Evolutionary conservation across 1,284 basidiomycete genomes (phyloP), one percentile per base, ranked within the genome.

Genomic region (Malassezia arunalokei): DNA sequence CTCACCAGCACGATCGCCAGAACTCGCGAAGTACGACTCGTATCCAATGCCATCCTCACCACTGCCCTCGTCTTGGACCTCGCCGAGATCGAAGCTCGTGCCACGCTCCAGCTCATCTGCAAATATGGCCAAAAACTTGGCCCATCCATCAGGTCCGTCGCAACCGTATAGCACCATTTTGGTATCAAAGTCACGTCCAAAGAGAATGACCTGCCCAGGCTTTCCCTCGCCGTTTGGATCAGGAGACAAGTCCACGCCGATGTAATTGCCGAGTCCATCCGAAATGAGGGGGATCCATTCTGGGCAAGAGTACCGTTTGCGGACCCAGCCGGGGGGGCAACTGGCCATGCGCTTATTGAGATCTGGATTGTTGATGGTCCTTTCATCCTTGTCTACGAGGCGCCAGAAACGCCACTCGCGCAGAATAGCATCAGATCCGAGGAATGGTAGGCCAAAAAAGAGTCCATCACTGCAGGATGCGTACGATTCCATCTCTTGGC

Each of bases 181-280:
- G 24, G 89, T 87, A 74, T 98, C 92, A 75, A 98, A 95, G 72
- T 98, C 92, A 47, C 92, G 81, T 11, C 92, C 92, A 74, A 96
- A 98, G 43, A 96, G 83, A 58, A 98, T 96, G 46, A 95, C 90
- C 74, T 98, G 92, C 4, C 92, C 94, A 45, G 81, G 78, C 2
- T 81, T 74, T 43, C 90, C 92, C 33, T 61, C 57, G 28, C 65
- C 63, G 17, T 53, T 50, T 1, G 66, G 64, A n/a, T 71, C 73
- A 5, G 92, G 92, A 74, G 84, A 88, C 56, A 98, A 79, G 74
- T 99, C 92, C 44, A 99, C 80, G 47, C 92, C 92, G 57, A 96
- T 81, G 73, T 99, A 99, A 76, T 99, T 99, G 27, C 92, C 94
- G 15, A 83, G 83, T 61, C 86, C 86, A 76, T 99, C 92, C 38